These are phyloP conservation scores for Aspergillus sp. DNA, from an alignment of 2,329 filamentous ascomycete genomes.

Conservation along the genomic window DNA sequence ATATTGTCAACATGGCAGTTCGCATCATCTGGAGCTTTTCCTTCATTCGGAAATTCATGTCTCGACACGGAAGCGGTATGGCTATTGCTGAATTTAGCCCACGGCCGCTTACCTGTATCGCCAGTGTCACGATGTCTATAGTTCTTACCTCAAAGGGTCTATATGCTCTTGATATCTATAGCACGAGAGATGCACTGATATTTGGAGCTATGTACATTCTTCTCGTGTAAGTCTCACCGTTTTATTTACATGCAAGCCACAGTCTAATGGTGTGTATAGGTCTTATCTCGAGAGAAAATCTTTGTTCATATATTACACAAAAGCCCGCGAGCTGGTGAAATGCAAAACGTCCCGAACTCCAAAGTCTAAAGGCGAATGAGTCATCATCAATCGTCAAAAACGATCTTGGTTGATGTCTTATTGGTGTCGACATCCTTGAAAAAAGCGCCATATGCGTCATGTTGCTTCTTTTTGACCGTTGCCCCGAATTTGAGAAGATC, in stretches of 20 bases:
- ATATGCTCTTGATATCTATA: conserved; percentile 19
- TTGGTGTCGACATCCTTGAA: conserved; percentile 86
- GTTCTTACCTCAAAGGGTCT: conserved; percentile 35
- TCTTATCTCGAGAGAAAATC: conserved; percentile 39
- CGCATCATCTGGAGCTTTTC: conserved; percentile 76
- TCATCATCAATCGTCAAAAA: conserved; percentile 64
- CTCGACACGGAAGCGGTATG: conserved; percentile 46
- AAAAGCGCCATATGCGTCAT: conserved; percentile 92
- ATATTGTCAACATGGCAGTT: conserved; percentile 84
- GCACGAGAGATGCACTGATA: conserved; percentile 50
- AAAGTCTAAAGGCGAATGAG: conserved; percentile 24
- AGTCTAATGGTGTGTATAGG: conserved; percentile 31
- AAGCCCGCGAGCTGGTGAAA: conserved; percentile 21
- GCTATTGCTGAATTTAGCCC: conserved; percentile 49
- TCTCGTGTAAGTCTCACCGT: conserved; percentile 58
- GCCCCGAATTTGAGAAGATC: conserved; percentile 93
- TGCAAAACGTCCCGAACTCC: conserved; percentile 17
- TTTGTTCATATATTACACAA: conserved; percentile 29
- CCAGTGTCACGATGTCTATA: conserved; percentile 49
- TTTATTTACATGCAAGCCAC: conserved; percentile 3
- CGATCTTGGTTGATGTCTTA: conserved; percentile 88
- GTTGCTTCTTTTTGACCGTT: conserved; percentile 98
- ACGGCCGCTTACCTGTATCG: conserved; percentile 45
- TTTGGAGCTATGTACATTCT: conserved; percentile 56
- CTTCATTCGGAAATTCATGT: conserved; percentile 71